Evolutionary conservation across 139 green algal species (phyloP), one percentile per base, ranked within the genome.

Genomic region (Ettlia oleoabundans): DNA sequence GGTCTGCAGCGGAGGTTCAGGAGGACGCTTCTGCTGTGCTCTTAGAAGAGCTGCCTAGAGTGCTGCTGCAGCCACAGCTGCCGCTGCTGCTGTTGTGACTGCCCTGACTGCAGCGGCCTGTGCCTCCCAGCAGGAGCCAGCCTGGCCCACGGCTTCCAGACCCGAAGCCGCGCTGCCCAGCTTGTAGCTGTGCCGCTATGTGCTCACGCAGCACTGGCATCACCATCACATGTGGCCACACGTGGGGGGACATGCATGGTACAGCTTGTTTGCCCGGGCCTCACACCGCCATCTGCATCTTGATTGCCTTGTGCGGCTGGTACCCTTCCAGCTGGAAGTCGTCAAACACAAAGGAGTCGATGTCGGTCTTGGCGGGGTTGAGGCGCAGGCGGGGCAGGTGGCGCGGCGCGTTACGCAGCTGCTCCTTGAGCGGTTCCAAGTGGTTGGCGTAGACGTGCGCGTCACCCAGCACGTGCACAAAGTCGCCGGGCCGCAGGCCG

Each of bases 371-470:
- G 4, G 87, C 89, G 0, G 93, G 85, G 82, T 98, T 98, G 78
- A 99, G 93, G 40, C 86, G 65, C 55, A 99, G 86, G 41, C 63
- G 62, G 22, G 72, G 62, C 42, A 80, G 76, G 63, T 74, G 72
- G 28, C 62, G 40, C 28, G 62, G 72, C 40, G 53, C 55, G 33
- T 85, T 73, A 5, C 85, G 42, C 26, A 99, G 93, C 92, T 99
- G 97, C 92, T 97, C 88, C 88, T 94, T 91, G 3, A 99, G 92
- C 9, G 97, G 96, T 62, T 98, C 96, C 33, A 99, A 94, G 73
- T 99, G 97, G 89, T 99, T 99, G 52, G 75, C 82, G 89, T 99
- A 99, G 72, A 99, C 94, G 82, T 99, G 97, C 7, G 97, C 94
- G 86, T 99, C 97, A 10, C 97, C 97, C 73, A 98, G 90, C 24